Conservation (phyloP, 768 basidiomycete species). For the Mycena venus region DNA sequence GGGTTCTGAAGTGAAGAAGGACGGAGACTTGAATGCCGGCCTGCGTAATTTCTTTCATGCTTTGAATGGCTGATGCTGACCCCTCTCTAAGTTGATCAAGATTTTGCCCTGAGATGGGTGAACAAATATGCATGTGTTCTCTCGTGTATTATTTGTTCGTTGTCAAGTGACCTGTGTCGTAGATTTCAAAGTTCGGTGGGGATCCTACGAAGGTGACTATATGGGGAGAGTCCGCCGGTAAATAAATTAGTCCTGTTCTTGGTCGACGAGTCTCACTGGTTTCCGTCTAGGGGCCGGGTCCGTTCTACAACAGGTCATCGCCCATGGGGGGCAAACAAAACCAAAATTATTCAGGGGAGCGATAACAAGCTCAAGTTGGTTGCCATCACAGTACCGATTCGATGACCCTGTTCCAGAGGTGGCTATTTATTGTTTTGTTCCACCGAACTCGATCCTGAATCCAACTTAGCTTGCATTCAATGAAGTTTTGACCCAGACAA, state of each 20-base stretch:
- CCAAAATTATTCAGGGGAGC: constrained; percentile 48
- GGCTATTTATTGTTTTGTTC: background rate
- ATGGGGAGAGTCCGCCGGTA: constrained; percentile 39
- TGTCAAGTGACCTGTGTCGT: background rate
- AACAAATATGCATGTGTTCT: constrained; percentile 34
- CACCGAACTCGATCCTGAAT: background rate
- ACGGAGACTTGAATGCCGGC: constrained; percentile 51
- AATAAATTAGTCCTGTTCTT: background rate
- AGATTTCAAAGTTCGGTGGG: constrained; percentile 39
- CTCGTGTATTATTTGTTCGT: background rate
- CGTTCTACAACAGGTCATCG: constrained; percentile 50
- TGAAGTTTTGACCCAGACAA: constrained; percentile 34
- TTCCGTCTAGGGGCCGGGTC: constrained; percentile 45
- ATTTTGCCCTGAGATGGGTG: too few species aligned
- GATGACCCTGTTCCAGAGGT: constrained; percentile 36
- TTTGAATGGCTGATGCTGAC: background rate
- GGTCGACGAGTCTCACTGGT: background rate
- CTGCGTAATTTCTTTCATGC: constrained; percentile 26
- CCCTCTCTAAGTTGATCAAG: constrained; percentile 43
- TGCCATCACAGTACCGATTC: constrained; percentile 49
- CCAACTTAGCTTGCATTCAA: constrained; percentile 31
- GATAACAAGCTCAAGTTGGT: constrained; percentile 46
- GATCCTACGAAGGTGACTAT: constrained; percentile 38
- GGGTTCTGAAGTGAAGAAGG: constrained; percentile 42
- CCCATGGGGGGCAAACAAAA: constrained; percentile 45